Conservation (phyloP, 371 early-diverging fungal species). For the Mucor mucedo region DNA sequence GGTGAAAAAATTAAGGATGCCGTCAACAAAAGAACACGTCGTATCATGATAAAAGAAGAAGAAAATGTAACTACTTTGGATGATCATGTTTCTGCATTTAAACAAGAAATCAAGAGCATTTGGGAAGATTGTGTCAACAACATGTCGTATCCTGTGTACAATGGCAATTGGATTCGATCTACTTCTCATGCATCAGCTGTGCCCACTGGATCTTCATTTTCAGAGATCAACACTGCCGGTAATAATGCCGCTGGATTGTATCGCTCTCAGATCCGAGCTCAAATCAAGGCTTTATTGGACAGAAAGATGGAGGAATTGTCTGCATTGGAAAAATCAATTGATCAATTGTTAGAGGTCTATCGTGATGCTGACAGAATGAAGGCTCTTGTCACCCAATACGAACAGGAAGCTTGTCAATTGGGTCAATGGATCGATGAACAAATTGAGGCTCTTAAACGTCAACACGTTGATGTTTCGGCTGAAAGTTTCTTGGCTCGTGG, state of each 20-base stretch:
- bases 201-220: background rate
- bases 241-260: conserved; percentile 16
- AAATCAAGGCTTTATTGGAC: conserved; percentile 36
- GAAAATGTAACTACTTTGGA: conserved; percentile 22
- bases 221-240: conserved; percentile 2
- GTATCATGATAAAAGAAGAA: conserved; percentile 39
- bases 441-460: conserved; percentile 25
- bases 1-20: conserved; percentile 49
- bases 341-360: conserved; percentile 28
- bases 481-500: conserved; percentile 32
- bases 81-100: conserved; percentile 27
- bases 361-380: conserved; percentile 32
- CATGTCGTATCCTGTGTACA: conserved; percentile 40
- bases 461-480: conserved; percentile 47
- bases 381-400: conserved; percentile 33
- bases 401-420: conserved; percentile 34
- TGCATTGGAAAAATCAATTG: conserved; percentile 27
- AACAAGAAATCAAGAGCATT: conserved; percentile 34
- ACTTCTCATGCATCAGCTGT: conserved; percentile 1
- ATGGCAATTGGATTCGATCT: conserved; percentile 30
- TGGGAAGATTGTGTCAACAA: conserved; percentile 39
- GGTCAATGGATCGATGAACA: conserved; percentile 44
- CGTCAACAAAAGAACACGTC: conserved; percentile 38
- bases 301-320: conserved; percentile 35
- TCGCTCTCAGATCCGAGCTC: conserved; percentile 30